These are phyloP conservation scores for Camelina neglecta DNA, from an alignment of 345 rosid species.

Conservation along the genomic window DNA sequence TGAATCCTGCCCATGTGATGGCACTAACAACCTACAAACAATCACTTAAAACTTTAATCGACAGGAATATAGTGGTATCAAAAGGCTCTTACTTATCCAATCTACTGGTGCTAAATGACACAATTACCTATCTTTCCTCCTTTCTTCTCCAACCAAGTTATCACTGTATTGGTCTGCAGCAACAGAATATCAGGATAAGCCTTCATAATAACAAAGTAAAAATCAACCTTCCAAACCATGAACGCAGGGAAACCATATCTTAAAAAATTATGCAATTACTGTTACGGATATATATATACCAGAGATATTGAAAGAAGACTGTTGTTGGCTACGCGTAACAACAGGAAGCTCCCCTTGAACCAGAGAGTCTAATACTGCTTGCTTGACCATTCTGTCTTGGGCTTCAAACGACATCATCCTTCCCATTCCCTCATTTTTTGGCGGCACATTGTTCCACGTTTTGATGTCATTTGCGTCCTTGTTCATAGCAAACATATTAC, in stretches of 20 bases:
- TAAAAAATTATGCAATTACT: neutral
- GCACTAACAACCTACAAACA: conserved; percentile 35
- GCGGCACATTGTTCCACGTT: conserved; percentile 44
- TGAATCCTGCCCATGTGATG: conserved; percentile 57
- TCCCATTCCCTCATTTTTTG: conserved; percentile 42
- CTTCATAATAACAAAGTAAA: conserved; percentile 6
- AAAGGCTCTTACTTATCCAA: neutral
- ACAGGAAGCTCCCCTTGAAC: conserved; percentile 43
- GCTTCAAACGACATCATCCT: conserved; percentile 44
- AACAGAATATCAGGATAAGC: conserved; percentile 27
- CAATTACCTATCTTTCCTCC: conserved; percentile 54
- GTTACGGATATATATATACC: conserved; percentile 39
- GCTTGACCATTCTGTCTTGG: conserved; percentile 49
- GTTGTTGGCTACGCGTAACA: conserved; percentile 44
- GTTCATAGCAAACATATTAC: conserved; percentile 41
- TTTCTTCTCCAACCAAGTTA: conserved; percentile 50
- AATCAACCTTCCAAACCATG: conserved; percentile 7
- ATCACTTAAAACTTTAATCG: neutral
- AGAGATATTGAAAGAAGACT: conserved; percentile 44
- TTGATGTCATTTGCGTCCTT: conserved; percentile 42
- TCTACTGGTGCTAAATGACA: neutral
- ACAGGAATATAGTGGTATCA: neutral
- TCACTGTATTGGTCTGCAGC: conserved; percentile 46
- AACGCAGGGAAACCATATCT: neutral
- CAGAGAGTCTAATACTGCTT: conserved; percentile 42